Evolutionary conservation across 176 grass and related monocot genomes (phyloP), one percentile per base, ranked within the genome.

Genomic region (Triticum urartu): DNA sequence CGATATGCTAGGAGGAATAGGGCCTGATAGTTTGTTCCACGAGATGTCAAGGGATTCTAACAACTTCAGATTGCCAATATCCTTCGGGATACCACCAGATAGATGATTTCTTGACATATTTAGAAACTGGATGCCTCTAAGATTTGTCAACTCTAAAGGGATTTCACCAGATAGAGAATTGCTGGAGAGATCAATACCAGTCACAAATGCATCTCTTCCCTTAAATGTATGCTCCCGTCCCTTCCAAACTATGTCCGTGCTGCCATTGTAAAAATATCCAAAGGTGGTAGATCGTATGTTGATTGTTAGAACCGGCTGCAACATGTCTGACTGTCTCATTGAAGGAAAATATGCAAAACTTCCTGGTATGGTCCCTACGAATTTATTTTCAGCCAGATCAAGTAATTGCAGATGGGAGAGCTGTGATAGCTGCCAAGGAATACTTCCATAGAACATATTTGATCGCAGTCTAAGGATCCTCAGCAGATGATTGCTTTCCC

Each of bases 391-490:
- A 24, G 76, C 76, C 9, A 79, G 76, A 62, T 25, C 76, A 39
- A 62, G 54, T 6, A 62, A 11, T 9, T 61, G 54, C 2, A 79
- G 54, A 9, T 79, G 54, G 6, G 54, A 33, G 0, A 61, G 54
- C 9, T 79, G 54, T 62, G 76, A 79, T 15, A 79, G 33, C 33
- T 62, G 33, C 54, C 20, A 79, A 0, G 54, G 54, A 79, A 79
- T 83, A 52, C 67, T 75, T 6, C 86, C 79, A 13, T 30, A 4
- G 25, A 88, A 83, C 56, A 76, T 28, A 3, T 87, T 87, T n/a
- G 85, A 87, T 73, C 11, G 68, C 7, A 88, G 56, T 26, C 47
- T 1, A 13, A 88, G 68, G 52, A 82, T 8, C 14, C 40, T 11
- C 9, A 88, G 73, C 3, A 28, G 18, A 5, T 7, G 32, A 38